A percentile compares a stretch with the other conserved stretches of the same genome.
Evolutionary conservation across 2,329 filamentous ascomycete species (phyloP).

Genomic region (Ilyonectria robusta): DNA sequence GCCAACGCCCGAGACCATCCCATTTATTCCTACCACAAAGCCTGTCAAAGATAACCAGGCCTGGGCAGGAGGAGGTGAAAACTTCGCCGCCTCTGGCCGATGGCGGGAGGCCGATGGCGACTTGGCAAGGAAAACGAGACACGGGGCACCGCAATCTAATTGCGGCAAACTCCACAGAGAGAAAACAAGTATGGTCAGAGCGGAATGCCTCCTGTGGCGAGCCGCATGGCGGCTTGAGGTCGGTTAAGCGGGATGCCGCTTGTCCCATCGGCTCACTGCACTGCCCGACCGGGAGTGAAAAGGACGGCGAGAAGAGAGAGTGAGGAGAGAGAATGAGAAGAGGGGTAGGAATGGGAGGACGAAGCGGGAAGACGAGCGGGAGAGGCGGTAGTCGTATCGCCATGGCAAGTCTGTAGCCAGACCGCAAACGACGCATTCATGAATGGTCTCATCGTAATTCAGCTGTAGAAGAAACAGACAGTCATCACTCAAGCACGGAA

Average conservation of each 20-base stretch:
- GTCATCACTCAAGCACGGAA: not conserved
- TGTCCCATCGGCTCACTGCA: not conserved
- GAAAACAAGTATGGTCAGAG: not conserved
- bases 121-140: not conserved
- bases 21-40: not conserved
- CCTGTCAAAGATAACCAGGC: not conserved
- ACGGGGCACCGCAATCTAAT: not conserved
- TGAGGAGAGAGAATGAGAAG: not conserved
- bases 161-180: not conserved
- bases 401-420: not conserved
- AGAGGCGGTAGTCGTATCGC: not conserved
- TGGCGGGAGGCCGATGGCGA: not conserved
- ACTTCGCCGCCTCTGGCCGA: not conserved
- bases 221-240: not conserved
- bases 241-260: not conserved
- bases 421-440: not conserved
- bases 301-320: not conserved
- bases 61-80: not conserved
- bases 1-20: not conserved
- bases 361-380: no score
- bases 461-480: not conserved
- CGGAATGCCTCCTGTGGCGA: not conserved
- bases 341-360: not conserved
- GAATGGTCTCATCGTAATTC: not conserved
- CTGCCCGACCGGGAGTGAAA: not conserved